Base-by-base conservation (phyloP, 805 yeast genomes). In the Metschnikowia colocasiae region DNA sequence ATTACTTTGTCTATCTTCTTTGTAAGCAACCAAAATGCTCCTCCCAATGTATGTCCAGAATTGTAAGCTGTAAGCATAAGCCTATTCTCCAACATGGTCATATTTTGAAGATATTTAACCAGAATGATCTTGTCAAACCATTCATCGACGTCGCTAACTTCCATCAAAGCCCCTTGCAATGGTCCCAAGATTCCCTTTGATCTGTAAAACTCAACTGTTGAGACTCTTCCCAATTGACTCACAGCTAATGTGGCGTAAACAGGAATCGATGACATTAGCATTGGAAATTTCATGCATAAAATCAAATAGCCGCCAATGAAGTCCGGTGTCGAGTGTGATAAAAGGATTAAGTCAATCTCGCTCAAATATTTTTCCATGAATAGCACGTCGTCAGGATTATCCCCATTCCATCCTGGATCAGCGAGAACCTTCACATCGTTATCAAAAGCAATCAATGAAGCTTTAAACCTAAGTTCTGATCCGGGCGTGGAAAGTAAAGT, bases 31-130 rank as follows among this genome's bases (percentile, higher is more conserved):
- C 97, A 91, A 39, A 91, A 80, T 0, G 95, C 81, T 12, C 99
- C 98, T 51, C 99, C 99, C 25, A 94, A 74, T 0, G 95, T 76
- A 60, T 88, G 96, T 3, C 99, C 99, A 0, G 97, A 83, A 62
- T 87, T 90, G 56, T 83, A 82, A 0, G 97, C 95, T 0, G 95
- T 83, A 19, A 92, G 69, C 3, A 79, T 72, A 31, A 83, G 63
- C 27, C 83, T 87, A 49, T 80, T 82, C 6, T 84, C 89, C 48
- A 81, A 69, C 42, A 87, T 67, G 36, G 76, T 76, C 12, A 84
- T 72, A 2, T 87, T 78, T 63, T 94, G 99, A 0, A 90, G 79
- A 61, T 83, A 90, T 58, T 91, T 92, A 41, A 94, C 69, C 1
- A 85, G 69, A 4, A 64, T 72, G 4, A 92, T 76, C 38, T 73